These are phyloP conservation scores for Microdochium nivale DNA, from an alignment of 2,329 filamentous ascomycete species.

Conservation along the genomic window DNA sequence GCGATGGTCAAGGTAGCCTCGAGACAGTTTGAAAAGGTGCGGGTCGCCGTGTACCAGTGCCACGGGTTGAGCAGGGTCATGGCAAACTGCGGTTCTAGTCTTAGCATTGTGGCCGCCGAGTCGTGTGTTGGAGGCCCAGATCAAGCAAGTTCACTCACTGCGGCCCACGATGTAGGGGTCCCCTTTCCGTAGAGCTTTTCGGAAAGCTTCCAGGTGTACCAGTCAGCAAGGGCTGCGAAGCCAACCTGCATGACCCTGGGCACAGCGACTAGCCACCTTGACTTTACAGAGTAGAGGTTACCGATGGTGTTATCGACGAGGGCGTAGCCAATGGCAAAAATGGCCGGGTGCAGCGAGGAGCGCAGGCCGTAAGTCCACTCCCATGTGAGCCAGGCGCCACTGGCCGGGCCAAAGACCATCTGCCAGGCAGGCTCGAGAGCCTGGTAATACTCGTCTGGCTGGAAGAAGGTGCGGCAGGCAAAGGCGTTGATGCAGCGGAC, in stretches of 20 bases:
- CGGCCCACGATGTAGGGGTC: conserved; percentile 56
- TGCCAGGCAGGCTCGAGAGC: conserved; percentile 91
- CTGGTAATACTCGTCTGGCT: conserved; percentile 97
- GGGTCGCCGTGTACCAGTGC: conserved; percentile 93
- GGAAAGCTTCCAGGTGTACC: conserved; percentile 79
- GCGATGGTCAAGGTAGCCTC: conserved; percentile 80
- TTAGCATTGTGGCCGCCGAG: conserved; percentile 7
- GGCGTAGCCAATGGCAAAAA: conserved; percentile 74
- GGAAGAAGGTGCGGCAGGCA: conserved; percentile 81
- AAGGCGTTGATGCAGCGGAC: conserved; percentile 76
- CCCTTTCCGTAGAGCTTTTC: conserved; percentile 60
- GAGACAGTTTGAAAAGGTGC: conserved; percentile 89
- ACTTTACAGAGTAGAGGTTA: conserved; percentile 42
- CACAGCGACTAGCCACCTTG: conserved; percentile 59
- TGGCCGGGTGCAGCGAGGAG: conserved; percentile 80
- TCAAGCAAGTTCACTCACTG: conserved; percentile 43
- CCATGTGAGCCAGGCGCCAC: conserved; percentile 93
- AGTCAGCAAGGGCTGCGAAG: conserved; percentile 72
- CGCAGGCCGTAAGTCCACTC: conserved; percentile 88
- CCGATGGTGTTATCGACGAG: conserved; percentile 47
- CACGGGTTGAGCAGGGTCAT: conserved; percentile 73
- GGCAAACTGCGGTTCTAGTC: conserved; percentile 43
- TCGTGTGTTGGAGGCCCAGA: not conserved
- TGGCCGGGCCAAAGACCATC: conserved; percentile 67
- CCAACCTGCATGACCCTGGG: conserved; percentile 71